phyloP scores from a whole-genome alignment of 2,329 filamentous ascomycete species.

The Penicillium janthinellum region DNA sequence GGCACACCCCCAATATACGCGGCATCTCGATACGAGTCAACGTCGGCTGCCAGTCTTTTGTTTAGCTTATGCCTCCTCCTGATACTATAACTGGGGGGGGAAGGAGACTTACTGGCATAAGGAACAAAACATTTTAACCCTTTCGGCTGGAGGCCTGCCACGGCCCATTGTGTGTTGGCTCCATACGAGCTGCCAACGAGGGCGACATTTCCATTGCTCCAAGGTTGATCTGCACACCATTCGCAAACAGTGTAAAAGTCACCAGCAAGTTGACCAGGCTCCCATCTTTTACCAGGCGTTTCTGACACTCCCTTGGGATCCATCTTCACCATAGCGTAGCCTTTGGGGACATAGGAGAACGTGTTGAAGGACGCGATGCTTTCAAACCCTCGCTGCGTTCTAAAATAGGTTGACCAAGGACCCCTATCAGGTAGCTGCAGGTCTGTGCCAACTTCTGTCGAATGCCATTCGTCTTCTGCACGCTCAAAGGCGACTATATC shows the following conservation, averaged over 20 bases:
- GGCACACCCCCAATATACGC: not conserved
- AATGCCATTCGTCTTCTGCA: constrained; percentile 1
- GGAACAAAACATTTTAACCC: not conserved
- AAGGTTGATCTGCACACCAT: not conserved
- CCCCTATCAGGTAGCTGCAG: not conserved
- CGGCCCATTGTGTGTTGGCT: not conserved
- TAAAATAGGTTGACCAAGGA: not conserved
- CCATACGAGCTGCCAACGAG: constrained; percentile 1
- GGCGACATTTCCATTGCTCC: not conserved
- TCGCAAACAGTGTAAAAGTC: not conserved
- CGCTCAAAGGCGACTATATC: not conserved
- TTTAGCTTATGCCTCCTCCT: not conserved
- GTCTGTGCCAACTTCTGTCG: not conserved
- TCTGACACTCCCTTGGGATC: not conserved
- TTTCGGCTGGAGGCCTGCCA: not conserved
- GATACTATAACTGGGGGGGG: not conserved
- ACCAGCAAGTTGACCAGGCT: constrained; percentile 1
- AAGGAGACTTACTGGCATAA: not conserved
- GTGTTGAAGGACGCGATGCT: not conserved
- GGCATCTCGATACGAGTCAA: not conserved
- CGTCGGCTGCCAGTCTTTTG: not conserved
- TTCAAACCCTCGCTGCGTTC: not conserved
- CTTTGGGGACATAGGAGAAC: not conserved
- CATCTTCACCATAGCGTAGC: constrained; percentile 1
- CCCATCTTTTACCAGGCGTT: not conserved